Base-by-base conservation (phyloP, 345 rosid species). In the Euphorbia tirucalli region DNA sequence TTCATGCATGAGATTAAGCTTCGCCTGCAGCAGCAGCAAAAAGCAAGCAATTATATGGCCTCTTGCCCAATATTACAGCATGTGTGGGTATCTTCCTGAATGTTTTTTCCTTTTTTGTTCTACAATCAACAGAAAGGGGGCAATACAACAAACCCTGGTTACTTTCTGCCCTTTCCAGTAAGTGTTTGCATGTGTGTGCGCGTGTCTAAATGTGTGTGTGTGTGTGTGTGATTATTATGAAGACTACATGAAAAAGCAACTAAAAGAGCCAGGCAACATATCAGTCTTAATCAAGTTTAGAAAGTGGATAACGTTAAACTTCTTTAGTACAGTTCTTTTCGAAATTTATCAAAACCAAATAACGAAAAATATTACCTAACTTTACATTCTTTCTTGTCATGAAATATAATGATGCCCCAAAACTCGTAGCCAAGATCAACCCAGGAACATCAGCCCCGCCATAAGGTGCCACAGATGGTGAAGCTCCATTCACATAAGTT, bases 351-450 rank as follows among this genome's bases (percentile, higher is more conserved):
- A 68, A 41, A 31, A 22, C 39, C 25, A 62, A n/a, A 50, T 21
- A 11, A 24, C 60, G 56, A 72, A 71, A 3, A 62, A 64, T 62
- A 78, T 72, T 85, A 95, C 99, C 97, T 83, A 90, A 77, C 83
- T 85, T 95, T 65, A 95, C 86, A 56, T 90, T 92, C 86, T 61
- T 87, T 79, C 55, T 88, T 72, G 94, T 89, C 96, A 92, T 83
- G 87, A 95, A 92, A 83, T 89, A 95, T 41, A 95, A 75, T 71
- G 97, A 92, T 75, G 94, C 97, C 50, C 99, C 99, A 50, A 95
- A 89, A 79, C 98, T 90, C 24, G 81, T 69, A 2, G 98, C 97
- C 56, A 95, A 77, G 70, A 90, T 82, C 59, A 92, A 77, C 32
- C 99, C 97, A 5, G 93, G 94, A 61, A 92, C 90, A 78, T 95